These are phyloP conservation scores for Erysimum cheiri DNA, from an alignment of 441 rosid genomes.

Conservation along the genomic window DNA sequence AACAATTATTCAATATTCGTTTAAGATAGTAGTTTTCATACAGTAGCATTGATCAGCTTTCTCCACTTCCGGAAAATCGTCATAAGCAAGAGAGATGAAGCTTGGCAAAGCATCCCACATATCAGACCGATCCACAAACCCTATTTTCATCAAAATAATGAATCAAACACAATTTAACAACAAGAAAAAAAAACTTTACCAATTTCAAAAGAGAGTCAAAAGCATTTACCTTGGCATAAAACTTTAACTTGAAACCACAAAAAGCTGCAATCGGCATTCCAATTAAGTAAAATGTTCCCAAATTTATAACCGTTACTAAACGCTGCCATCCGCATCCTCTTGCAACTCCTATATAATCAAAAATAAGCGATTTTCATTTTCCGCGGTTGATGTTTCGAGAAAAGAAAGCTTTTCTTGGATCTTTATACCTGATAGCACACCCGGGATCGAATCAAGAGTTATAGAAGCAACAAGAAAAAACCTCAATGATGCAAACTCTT, in stretches of 20 bases:
- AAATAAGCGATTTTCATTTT: background rate
- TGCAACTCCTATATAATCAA: slow-evolving; percentile 54
- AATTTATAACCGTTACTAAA: slow-evolving; percentile 51
- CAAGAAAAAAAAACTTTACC: background rate
- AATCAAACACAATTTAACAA: background rate
- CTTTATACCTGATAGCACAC: slow-evolving; percentile 67
- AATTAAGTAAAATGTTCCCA: slow-evolving; percentile 55
- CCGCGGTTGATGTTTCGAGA: background rate
- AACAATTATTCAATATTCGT: too few relatives aligned
- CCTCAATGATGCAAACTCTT: slow-evolving; percentile 57
- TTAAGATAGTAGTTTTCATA: background rate
- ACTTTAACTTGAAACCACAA: slow-evolving; percentile 57
- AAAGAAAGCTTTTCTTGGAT: background rate
- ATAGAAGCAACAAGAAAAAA: slow-evolving; percentile 63
- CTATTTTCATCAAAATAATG: slow-evolving; percentile 44
- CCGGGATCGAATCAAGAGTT: slow-evolving; percentile 64
- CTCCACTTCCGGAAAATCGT: slow-evolving; percentile 54
- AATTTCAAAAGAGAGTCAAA: background rate
- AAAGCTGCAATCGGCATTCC: slow-evolving; percentile 59
- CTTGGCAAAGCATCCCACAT: slow-evolving; percentile 58
- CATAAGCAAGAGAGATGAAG: slow-evolving; percentile 50
- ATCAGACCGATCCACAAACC: slow-evolving; percentile 76
- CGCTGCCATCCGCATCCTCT: slow-evolving; percentile 83
- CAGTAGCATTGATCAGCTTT: slow-evolving; percentile 23
- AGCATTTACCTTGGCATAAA: slow-evolving; percentile 53